Evolutionary conservation across 75 land plant species (phyloP).

Genomic region (Cupressus sempervirens): DNA sequence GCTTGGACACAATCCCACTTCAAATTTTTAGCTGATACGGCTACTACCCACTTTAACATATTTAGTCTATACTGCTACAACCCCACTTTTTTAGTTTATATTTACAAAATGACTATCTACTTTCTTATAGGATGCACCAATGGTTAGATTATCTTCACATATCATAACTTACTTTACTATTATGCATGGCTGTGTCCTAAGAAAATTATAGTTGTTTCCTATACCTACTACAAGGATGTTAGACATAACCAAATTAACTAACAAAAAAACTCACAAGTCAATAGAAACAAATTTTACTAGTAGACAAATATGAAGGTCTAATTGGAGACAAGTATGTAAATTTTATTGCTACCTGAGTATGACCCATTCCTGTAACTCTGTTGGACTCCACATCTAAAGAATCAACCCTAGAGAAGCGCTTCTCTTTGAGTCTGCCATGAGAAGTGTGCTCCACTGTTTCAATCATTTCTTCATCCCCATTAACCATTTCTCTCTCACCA

Average conservation of each 20-base stretch:
- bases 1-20: too few species aligned
- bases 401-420: slow-evolving; percentile 8
- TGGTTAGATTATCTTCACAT: too few species aligned
- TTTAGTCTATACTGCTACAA: too few species aligned
- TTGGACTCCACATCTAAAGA: slow-evolving; percentile 31
- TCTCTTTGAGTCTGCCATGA: background rate
- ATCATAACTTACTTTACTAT: too few species aligned
- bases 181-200: too few species aligned
- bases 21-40: too few species aligned
- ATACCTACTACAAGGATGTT: too few species aligned
- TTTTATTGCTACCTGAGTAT: background rate
- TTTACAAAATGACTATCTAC: too few species aligned
- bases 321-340: background rate
- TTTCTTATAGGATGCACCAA: too few species aligned
- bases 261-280: background rate
- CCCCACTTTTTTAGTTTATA: background rate
- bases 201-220: too few species aligned
- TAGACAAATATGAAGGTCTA: background rate
- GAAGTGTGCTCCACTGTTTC: background rate
- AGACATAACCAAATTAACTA: too few species aligned
- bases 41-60: too few species aligned
- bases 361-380: slow-evolving; percentile 11
- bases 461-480: background rate
- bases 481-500: background rate
- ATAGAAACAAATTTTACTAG: background rate